These are phyloP conservation scores for Pulveroboletus sp. DNA, from an alignment of 768 basidiomycete species.

Conservation along the genomic window DNA sequence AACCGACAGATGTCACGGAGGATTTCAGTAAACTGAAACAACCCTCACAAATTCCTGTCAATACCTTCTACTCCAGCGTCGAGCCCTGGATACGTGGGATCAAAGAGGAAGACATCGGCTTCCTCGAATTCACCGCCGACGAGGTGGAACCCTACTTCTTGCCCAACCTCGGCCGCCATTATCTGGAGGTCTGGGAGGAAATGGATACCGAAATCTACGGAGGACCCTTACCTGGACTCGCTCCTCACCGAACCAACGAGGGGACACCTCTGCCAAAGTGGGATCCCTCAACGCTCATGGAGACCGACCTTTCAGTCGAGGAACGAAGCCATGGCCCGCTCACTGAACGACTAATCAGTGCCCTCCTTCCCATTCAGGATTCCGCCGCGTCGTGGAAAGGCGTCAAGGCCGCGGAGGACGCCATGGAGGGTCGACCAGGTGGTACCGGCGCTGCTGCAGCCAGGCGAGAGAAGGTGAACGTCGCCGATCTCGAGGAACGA, in stretches of 20 bases:
- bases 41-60: constrained; percentile 64
- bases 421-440: constrained; percentile 78
- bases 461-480: constrained; percentile 69
- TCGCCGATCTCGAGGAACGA: constrained; percentile 72
- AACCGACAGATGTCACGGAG: constrained; percentile 76
- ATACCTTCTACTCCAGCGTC: constrained; percentile 82
- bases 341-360: constrained; percentile 80
- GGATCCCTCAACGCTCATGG: constrained; percentile 79
- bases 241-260: constrained; percentile 34
- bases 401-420: constrained; percentile 79
- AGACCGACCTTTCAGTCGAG: constrained; percentile 65
- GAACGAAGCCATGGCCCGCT: constrained; percentile 82
- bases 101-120: constrained; percentile 94
- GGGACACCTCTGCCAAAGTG: constrained; percentile 56
- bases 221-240: constrained; percentile 38
- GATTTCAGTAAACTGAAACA: constrained; percentile 85
- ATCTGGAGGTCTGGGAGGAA: constrained; percentile 90
- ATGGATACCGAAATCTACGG: constrained; percentile 63
- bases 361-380: constrained; percentile 68
- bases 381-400: constrained; percentile 60
- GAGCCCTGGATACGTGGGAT: constrained; percentile 88
- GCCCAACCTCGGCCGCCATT: constrained; percentile 83
- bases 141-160: constrained; percentile 84
- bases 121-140: constrained; percentile 86
- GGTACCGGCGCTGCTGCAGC: constrained; percentile 77